Percentiles rank a stretch among this genome's conserved stretches.
Evolutionary conservation across 208 protist species (phyloP).

Genomic region (Porcisia deanei): DNA sequence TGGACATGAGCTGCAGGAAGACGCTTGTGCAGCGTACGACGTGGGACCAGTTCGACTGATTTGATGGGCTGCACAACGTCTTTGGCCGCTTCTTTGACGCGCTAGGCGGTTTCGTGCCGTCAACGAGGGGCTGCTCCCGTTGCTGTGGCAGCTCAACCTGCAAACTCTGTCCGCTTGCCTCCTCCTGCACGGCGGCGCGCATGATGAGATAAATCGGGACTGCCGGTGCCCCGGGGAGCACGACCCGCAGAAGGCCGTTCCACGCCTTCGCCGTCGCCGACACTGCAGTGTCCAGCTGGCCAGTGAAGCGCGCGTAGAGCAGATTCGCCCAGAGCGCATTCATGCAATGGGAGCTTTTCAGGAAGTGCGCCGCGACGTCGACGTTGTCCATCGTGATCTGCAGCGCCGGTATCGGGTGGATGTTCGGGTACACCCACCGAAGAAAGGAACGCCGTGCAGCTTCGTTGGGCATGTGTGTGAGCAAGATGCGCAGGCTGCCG

Average conservation of each 20-base stretch:
- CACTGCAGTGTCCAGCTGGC: slow-evolving; percentile 48
- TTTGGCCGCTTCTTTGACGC: slow-evolving; percentile 4
- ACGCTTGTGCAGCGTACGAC: slow-evolving; percentile 40
- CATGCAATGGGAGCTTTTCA: slow-evolving; percentile 45
- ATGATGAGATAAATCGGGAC: slow-evolving; percentile 72
- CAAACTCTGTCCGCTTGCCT: not conserved
- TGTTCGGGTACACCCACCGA: slow-evolving; percentile 64
- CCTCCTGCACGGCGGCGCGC: slow-evolving; percentile 12
- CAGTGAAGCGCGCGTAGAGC: slow-evolving; percentile 70
- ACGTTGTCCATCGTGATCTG: slow-evolving; percentile 61
- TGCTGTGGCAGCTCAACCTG: not conserved
- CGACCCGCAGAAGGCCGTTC: slow-evolving; percentile 60
- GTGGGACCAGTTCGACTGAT: slow-evolving; percentile 48
- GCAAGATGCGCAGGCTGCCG: slow-evolving; percentile 46
- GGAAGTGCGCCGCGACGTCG: slow-evolving; percentile 41
- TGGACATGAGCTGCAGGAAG: slow-evolving; percentile 53
- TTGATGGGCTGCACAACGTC: not conserved
- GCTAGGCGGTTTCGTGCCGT: not conserved
- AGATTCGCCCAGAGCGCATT: slow-evolving; percentile 87
- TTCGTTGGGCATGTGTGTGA: slow-evolving; percentile 44
- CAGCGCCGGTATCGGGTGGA: slow-evolving; percentile 74
- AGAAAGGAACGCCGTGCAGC: slow-evolving; percentile 49
- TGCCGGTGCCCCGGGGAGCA: slow-evolving; percentile 69
- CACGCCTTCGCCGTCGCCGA: slow-evolving; percentile 48
- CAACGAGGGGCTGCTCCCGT: not conserved